Conservation (phyloP, 768 basidiomycete species). For the Lactifluus subvellereus region DNA sequence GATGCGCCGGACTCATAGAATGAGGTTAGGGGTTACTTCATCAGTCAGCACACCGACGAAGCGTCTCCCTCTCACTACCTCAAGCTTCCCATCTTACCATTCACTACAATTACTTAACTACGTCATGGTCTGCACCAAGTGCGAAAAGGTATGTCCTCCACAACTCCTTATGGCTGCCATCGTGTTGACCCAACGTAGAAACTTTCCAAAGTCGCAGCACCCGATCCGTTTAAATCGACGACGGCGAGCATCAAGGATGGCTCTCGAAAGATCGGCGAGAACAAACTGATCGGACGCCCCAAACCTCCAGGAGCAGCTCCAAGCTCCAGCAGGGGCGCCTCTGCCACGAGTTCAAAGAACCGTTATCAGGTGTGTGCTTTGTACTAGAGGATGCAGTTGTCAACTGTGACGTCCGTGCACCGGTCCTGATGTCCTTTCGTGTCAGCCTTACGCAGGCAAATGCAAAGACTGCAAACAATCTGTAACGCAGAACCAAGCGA, state of each 20-base stretch:
- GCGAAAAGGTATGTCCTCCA: conserved; percentile 49
- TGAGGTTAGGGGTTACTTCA: background rate
- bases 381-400: background rate
- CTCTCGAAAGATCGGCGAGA: conserved; percentile 75
- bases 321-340: conserved; percentile 19
- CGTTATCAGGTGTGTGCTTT: conserved; percentile 59
- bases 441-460: conserved; percentile 76
- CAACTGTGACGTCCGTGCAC: conserved; percentile 10
- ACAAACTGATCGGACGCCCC: conserved; percentile 69
- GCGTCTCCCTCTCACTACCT: background rate
- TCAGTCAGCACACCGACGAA: background rate
- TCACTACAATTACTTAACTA: background rate
- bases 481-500: conserved; percentile 79
- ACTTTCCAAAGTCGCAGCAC: conserved; percentile 85
- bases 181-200: conserved; percentile 46
- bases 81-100: too few species aligned
- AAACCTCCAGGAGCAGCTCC: conserved; percentile 22
- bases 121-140: conserved; percentile 86
- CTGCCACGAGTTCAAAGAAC: conserved; percentile 57
- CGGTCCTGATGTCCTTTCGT: conserved; percentile 21
- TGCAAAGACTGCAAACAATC: conserved; percentile 86
- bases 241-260: conserved; percentile 76
- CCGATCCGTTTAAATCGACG: conserved; percentile 77
- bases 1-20: background rate
- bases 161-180: conserved; percentile 18